phyloP scores from a whole-genome alignment of 768 basidiomycete genomes.

The Amanita pallidorosea region DNA sequence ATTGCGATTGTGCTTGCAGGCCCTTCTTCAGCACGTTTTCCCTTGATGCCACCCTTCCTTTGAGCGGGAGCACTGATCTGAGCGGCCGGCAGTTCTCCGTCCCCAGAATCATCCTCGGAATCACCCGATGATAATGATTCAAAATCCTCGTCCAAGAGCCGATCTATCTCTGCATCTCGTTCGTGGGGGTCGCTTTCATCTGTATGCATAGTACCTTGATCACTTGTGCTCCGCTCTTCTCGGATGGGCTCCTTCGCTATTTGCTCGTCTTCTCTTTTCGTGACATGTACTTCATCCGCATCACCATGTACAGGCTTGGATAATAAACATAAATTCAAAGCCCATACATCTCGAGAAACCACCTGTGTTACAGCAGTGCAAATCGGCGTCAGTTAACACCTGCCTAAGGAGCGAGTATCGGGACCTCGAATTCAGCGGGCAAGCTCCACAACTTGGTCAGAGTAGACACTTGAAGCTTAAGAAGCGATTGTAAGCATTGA shows the following conservation, averaged over 20 bases:
- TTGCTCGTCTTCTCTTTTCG: slow-evolving; percentile 1
- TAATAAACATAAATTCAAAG: slow-evolving; percentile 54
- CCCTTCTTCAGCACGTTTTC: slow-evolving; percentile 22
- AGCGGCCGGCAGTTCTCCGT: slow-evolving; percentile 12
- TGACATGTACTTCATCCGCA: slow-evolving; percentile 30
- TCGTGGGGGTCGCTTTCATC: neutral
- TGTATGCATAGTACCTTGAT: neutral
- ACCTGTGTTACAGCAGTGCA: slow-evolving; percentile 26
- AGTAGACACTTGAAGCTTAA: slow-evolving; percentile 66
- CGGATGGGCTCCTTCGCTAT: slow-evolving; percentile 18
- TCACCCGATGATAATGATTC: slow-evolving; percentile 29
- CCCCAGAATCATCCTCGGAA: slow-evolving; percentile 23
- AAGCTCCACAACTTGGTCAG: slow-evolving; percentile 56
- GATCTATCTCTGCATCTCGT: slow-evolving; percentile 24
- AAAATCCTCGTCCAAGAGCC: slow-evolving; percentile 32
- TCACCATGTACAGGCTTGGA: slow-evolving; percentile 52
- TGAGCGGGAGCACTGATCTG: slow-evolving; percentile 8
- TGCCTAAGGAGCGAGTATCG: neutral
- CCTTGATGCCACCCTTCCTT: slow-evolving; percentile 9
- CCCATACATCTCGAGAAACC: slow-evolving; percentile 76
- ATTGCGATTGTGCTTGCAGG: slow-evolving; percentile 48
- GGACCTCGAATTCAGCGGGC: slow-evolving; percentile 72
- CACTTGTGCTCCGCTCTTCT: neutral
- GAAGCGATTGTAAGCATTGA: slow-evolving; percentile 72
- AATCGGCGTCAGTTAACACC: neutral